Evolutionary conservation across 306 rosid species (phyloP), one percentile per base, ranked within the genome.

Genomic region (Cucurbita pepo): DNA sequence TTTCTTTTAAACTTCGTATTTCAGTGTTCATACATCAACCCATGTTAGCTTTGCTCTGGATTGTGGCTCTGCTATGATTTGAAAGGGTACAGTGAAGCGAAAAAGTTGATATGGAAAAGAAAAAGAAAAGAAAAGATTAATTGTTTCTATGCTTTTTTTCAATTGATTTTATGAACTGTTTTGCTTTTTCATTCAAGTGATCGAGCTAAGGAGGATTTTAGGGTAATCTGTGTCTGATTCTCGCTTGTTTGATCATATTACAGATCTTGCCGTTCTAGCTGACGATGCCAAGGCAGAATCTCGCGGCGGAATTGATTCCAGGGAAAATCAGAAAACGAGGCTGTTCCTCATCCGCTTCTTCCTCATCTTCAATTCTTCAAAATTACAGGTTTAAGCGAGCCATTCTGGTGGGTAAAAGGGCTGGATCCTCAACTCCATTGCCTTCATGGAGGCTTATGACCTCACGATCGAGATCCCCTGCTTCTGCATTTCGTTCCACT

Each of bases 251-350:
- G 45, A 40, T 61, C 10, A 37, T 61, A 7, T 66, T 30, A 54
- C 78, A 75, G 72, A 62, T 61, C 78, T 61, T 30, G 30, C 15
- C 25, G 38, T 53, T 47, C 10, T 16, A 62, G 56, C 59, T 76
- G 77, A 61, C 57, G 82, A 89, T 91, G 96, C 91, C 85, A 56
- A 94, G 87, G 83, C 95, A 86, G 66, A 86, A 81, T 64, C 75
- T 76, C 52, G 80, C 58, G 77, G 82, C 80, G 90, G 95, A 89
- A 65, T 66, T 81, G 83, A 84, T 95, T 51, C 99, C 95, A 1
- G 97, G 97, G 4, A 95, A 95, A 80, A 95, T 91, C 80, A 67
- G 99, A 76, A 95, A 95, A 82, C 95, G 99, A 70, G 99, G 99
- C 0, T 91, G 96, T 64, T 91, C 99, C 3, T 89, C 99, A 7